A percentile compares a stretch with the other conserved stretches of the same genome.
Conservation (phyloP, 2,329 filamentous ascomycete genomes). For the Parastagonospora nodorum region DNA sequence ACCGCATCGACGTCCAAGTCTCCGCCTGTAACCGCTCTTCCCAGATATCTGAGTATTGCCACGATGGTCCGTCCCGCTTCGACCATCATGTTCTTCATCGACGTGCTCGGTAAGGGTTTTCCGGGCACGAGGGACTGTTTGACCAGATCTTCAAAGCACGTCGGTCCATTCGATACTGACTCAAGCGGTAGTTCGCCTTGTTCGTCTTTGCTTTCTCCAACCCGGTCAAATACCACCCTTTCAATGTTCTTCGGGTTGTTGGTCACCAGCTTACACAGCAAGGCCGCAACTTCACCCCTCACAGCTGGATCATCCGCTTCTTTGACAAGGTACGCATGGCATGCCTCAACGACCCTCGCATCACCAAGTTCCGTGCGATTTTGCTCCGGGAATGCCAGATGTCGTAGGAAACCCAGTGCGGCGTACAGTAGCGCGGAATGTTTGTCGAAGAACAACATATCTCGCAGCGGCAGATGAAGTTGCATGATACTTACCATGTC, state of each 20-base stretch:
- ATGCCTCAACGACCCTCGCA: conserved; percentile 38
- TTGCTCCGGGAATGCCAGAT: conserved; percentile 42
- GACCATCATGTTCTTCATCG: conserved; percentile 46
- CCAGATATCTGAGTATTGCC: conserved; percentile 23
- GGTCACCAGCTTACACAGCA: conserved; percentile 41
- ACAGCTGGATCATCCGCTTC: conserved; percentile 33
- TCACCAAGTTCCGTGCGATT: conserved; percentile 38
- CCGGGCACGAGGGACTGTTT: conserved; percentile 38
- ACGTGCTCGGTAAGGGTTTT: conserved; percentile 40
- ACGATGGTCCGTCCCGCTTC: conserved; percentile 40
- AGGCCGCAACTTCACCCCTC: conserved; percentile 41
- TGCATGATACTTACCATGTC: conserved; percentile 42
- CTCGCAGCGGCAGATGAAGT: conserved; percentile 35
- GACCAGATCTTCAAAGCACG: conserved; percentile 19
- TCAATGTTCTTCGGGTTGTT: conserved; percentile 39
- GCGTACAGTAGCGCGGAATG: conserved; percentile 42
- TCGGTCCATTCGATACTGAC: not conserved
- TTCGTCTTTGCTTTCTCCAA: conserved; percentile 10
- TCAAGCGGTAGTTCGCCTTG: not conserved
- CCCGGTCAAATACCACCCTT: conserved; percentile 30
- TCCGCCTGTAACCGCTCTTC: conserved; percentile 23
- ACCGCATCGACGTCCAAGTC: conserved; percentile 25
- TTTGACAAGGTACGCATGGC: conserved; percentile 28
- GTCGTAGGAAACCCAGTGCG: conserved; percentile 44
- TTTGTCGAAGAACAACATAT: conserved; percentile 29